Conservation (phyloP, 192 early-diverging fungal species). For the Podila minutissima region DNA sequence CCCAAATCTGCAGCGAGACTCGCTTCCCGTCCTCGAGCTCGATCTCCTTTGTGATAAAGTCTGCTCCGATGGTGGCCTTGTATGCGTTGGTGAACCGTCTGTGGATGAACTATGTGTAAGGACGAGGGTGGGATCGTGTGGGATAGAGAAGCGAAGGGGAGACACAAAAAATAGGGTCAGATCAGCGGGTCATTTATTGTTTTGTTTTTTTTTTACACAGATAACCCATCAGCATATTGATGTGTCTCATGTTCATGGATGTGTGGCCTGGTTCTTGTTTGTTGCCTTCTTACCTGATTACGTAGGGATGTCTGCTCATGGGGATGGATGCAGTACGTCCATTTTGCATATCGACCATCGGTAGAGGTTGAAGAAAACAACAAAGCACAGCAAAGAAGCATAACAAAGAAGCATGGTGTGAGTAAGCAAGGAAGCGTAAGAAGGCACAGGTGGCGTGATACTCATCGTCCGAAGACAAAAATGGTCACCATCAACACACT, state of each 20-base stretch:
- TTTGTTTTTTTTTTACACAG: neutral
- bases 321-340: neutral
- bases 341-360: too few relatives aligned
- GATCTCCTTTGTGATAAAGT: constrained; percentile 97
- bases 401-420: too few relatives aligned
- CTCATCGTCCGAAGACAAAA: too few relatives aligned
- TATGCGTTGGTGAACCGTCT: constrained; percentile 94
- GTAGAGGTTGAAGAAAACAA: too few relatives aligned
- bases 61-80: constrained; percentile 98
- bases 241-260: neutral
- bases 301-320: constrained; percentile 38
- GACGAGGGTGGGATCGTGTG: neutral
- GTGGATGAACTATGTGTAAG: constrained; percentile 78
- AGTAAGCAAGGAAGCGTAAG: too few relatives aligned
- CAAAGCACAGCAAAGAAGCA: too few relatives aligned
- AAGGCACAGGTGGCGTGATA: too few relatives aligned
- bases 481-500: too few relatives aligned
- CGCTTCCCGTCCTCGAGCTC: constrained; percentile 80
- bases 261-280: neutral
- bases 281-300: constrained; percentile 45
- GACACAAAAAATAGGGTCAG: neutral
- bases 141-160: neutral
- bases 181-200: too few relatives aligned
- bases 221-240: neutral
- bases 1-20: constrained; percentile 87